Conservation (phyloP, 1,284 basidiomycete species). For the Tetrapyrgos nigripes region DNA sequence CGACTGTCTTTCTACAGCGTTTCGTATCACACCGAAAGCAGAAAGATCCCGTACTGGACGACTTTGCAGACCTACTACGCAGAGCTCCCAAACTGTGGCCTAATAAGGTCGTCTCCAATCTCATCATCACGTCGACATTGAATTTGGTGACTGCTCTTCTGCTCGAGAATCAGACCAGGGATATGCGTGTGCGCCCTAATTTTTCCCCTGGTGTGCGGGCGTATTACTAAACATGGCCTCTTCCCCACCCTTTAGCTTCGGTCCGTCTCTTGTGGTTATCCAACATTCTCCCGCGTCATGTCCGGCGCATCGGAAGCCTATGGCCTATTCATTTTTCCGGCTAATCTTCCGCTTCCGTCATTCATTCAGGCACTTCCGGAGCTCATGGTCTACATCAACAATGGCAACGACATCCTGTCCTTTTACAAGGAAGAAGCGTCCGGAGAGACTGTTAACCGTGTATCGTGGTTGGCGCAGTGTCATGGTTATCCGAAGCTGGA, state of each 20-base stretch:
- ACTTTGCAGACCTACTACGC: constrained; percentile 29
- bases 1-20: constrained; percentile 7
- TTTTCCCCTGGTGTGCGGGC: no score
- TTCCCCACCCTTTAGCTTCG: no score
- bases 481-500: background rate
- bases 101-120: constrained; percentile 25
- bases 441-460: constrained; percentile 39
- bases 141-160: constrained; percentile 31
- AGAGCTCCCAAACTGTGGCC: constrained; percentile 25
- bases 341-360: constrained; percentile 26
- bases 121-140: constrained; percentile 34
- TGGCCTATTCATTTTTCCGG: constrained; percentile 34
- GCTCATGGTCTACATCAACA: constrained; percentile 33
- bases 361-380: constrained; percentile 42
- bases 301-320: constrained; percentile 36
- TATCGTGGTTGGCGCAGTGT: constrained; percentile 34
- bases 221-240: no score
- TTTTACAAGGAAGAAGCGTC: constrained; percentile 48
- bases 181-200: constrained; percentile 20
- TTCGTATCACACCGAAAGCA: constrained; percentile 30
- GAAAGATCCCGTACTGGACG: constrained; percentile 28
- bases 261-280: background rate
- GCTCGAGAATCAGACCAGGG: constrained; percentile 34
- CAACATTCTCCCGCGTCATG: constrained; percentile 31
- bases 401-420: constrained; percentile 44